phyloP scores from a whole-genome alignment of 345 rosid genomes.

The Capsella bursapastoris region DNA sequence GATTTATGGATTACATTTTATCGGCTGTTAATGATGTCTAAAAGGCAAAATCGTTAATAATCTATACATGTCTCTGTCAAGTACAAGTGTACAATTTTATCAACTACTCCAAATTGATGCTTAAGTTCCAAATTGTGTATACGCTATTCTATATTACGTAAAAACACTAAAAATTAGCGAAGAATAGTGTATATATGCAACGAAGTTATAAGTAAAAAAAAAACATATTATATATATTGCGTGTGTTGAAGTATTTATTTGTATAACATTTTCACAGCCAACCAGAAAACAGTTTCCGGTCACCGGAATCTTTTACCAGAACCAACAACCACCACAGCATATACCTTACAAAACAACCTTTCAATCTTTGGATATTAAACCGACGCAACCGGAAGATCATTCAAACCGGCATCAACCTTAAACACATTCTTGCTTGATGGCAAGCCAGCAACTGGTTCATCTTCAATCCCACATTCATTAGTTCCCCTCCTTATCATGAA shows the following conservation, averaged over 20 bases:
- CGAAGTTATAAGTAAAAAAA: neutral
- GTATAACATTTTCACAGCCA: constrained; percentile 26
- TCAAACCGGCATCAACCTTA: constrained; percentile 46
- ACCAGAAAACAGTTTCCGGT: constrained; percentile 8
- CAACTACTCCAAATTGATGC: no score
- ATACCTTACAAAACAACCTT: constrained; percentile 26
- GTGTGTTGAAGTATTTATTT: constrained; percentile 24
- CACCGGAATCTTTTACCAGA: constrained; percentile 31
- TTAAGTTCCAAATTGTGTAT: no score
- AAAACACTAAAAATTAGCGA: no score
- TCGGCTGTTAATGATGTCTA: neutral
- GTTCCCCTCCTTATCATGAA: constrained; percentile 90
- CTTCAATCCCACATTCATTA: constrained; percentile 92
- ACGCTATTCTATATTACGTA: no score
- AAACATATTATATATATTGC: constrained; percentile 8
- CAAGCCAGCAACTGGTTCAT: constrained; percentile 72
- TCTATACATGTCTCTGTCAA: neutral
- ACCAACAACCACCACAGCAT: constrained; percentile 15
- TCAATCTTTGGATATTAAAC: constrained; percentile 36
- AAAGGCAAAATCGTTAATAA: neutral
- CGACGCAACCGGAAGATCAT: constrained; percentile 49
- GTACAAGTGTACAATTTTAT: neutral
- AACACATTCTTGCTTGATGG: constrained; percentile 81
- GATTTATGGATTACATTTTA: neutral
- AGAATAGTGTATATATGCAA: neutral